Conservation (phyloP, 1,284 basidiomycete genomes). For the Pseudozyma tsukubaensis region DNA sequence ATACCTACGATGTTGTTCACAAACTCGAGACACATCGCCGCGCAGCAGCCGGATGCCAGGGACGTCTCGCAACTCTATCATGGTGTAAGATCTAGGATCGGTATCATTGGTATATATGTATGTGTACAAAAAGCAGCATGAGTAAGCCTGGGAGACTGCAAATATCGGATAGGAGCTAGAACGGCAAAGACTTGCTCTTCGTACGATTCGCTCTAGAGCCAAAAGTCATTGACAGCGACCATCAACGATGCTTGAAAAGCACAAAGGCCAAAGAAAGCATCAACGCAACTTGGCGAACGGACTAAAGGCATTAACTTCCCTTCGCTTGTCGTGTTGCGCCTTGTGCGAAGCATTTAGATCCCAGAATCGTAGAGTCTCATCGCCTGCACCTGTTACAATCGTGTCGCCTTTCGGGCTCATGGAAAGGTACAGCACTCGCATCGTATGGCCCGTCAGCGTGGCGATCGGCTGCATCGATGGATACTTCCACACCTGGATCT, state of each 20-base stretch:
- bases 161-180: too few species aligned
- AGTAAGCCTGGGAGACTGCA: too few species aligned
- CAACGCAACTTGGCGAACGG: conserved; percentile 65
- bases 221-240: too few species aligned
- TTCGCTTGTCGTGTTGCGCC: conserved; percentile 44
- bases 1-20: too few species aligned
- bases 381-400: conserved; percentile 96
- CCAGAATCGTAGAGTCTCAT: conserved; percentile 96
- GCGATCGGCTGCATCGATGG: conserved; percentile 80
- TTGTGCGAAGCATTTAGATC: conserved; percentile 63
- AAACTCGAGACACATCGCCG: too few species aligned
- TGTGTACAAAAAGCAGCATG: too few species aligned
- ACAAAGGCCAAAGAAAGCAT: neutral
- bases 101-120: too few species aligned
- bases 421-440: conserved; percentile 86
- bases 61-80: too few species aligned
- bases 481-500: conserved; percentile 98
- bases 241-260: neutral
- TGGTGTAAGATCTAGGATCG: too few species aligned
- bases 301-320: conserved; percentile 55
- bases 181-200: too few species aligned
- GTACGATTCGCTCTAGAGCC: neutral
- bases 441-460: conserved; percentile 92
- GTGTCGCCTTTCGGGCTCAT: conserved; percentile 98
- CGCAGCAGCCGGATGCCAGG: too few species aligned